A percentile compares a stretch with the other conserved stretches of the same genome.
These are phyloP conservation scores for Saksenaea vasiformis DNA, from an alignment of 371 early-diverging fungal species.

Conservation along the genomic window DNA sequence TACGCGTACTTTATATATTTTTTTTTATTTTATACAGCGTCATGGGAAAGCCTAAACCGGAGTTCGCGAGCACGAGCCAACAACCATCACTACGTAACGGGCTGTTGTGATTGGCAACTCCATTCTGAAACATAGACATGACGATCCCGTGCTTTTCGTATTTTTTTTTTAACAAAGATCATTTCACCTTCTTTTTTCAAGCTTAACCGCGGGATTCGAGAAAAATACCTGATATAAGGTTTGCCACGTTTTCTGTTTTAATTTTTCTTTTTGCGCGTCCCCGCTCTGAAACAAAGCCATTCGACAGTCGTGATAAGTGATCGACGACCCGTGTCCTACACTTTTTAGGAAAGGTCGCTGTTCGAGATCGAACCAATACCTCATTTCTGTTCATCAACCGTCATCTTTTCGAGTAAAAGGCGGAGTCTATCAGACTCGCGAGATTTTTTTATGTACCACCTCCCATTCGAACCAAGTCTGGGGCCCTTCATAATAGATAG, in stretches of 20 bases:
- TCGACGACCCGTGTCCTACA: slow-evolving; percentile 6
- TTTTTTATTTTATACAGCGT: neutral
- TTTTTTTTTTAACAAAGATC: neutral
- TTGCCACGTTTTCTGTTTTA: slow-evolving; percentile 3
- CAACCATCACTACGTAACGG: neutral
- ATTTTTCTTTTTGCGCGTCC: neutral
- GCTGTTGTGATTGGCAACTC: neutral
- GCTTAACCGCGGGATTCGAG: neutral
- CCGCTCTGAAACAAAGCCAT: slow-evolving; percentile 6
- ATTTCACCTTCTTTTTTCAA: neutral
- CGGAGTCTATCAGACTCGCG: neutral
- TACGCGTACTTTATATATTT: neutral
- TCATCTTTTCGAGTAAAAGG: neutral
- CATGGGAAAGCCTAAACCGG: neutral
- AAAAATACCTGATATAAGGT: neutral
- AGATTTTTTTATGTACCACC: neutral
- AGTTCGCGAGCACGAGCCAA: slow-evolving; percentile 4
- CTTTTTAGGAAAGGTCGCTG: neutral
- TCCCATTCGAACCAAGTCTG: neutral
- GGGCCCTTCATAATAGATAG: neutral
- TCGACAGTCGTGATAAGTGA: neutral
- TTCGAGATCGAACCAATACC: slow-evolving; percentile 6
- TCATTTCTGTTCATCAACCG: neutral
- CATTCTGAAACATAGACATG: neutral
- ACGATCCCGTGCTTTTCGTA: neutral